Conservation (phyloP, 371 early-diverging fungal species). For the Syncephalastrum racemosum region DNA sequence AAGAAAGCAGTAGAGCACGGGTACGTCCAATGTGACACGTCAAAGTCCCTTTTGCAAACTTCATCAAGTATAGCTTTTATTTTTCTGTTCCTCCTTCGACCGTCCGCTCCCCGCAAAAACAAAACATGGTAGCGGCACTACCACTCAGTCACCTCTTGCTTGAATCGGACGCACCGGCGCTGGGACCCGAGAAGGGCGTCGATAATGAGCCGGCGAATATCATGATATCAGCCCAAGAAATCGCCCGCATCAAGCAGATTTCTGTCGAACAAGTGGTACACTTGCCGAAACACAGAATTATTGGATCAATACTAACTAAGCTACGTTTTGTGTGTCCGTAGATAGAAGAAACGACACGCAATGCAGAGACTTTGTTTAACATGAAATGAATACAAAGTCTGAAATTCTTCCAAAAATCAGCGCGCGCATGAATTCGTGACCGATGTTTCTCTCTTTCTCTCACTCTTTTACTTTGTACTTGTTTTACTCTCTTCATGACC, state of each 20-base stretch:
- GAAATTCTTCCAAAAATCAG: constrained; percentile 29
- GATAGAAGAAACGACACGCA: constrained; percentile 43
- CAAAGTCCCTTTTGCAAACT: background rate
- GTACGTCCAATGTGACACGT: background rate
- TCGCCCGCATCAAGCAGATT: constrained; percentile 59
- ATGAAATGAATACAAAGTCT: constrained; percentile 3
- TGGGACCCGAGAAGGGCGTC: constrained; percentile 61
- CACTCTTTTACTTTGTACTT: constrained; percentile 4
- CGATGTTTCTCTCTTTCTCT: background rate
- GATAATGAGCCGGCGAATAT: constrained; percentile 57
- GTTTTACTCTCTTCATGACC: constrained; percentile 39
- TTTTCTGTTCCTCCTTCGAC: constrained; percentile 65
- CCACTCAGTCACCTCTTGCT: constrained; percentile 57
- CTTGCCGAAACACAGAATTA: background rate
- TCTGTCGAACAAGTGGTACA: constrained; percentile 52
- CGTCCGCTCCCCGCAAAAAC: constrained; percentile 48
- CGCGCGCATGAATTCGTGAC: constrained; percentile 1
- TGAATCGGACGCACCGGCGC: constrained; percentile 73
- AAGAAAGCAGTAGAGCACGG: constrained; percentile 47
- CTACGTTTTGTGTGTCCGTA: no score
- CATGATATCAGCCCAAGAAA: constrained; percentile 46
- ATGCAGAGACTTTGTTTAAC: constrained; percentile 43
- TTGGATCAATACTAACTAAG: background rate
- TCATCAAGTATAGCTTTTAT: constrained; percentile 23
- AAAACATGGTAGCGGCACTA: constrained; percentile 48